Conservation (phyloP, 257 asterid species). For the Primulina eburnea region DNA sequence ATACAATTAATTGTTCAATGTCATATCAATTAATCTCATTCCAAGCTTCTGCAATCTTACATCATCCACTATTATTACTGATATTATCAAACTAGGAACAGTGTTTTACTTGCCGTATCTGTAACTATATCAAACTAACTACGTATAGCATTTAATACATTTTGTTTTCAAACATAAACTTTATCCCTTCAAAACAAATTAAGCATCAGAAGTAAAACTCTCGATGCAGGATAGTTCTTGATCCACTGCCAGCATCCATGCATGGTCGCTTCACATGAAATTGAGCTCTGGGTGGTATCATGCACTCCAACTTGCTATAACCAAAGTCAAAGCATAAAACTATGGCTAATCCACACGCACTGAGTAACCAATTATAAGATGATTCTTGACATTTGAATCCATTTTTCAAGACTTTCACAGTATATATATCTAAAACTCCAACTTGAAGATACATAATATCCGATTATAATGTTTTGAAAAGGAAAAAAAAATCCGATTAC, state of each 20-base stretch:
- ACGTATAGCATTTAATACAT: too few species aligned
- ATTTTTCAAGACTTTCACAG: neutral
- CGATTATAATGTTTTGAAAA: neutral
- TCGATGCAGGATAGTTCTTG: too few species aligned
- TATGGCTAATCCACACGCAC: neutral
- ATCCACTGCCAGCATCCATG: too few species aligned
- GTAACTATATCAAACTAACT: slow-evolving; percentile 7
- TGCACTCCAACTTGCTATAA: neutral
- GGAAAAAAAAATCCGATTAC: neutral
- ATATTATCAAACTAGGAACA: slow-evolving; percentile 11
- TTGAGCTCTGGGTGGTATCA: neutral
- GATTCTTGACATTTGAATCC: neutral
- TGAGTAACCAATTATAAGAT: too few species aligned
- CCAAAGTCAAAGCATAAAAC: neutral
- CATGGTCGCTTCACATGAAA: neutral
- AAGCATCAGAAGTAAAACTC: too few species aligned
- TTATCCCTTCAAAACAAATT: neutral
- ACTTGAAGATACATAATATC: neutral
- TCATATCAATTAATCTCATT: slow-evolving; percentile 33
- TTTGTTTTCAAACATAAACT: neutral
- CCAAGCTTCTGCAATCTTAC: slow-evolving; percentile 39
- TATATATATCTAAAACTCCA: neutral
- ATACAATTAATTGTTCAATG: slow-evolving; percentile 20
- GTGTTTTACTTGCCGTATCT: slow-evolving; percentile 3
- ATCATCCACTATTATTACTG: slow-evolving; percentile 30